These are phyloP conservation scores for Penicilliopsis zonata DNA, from an alignment of 495 filamentous ascomycete species.

Conservation along the genomic window DNA sequence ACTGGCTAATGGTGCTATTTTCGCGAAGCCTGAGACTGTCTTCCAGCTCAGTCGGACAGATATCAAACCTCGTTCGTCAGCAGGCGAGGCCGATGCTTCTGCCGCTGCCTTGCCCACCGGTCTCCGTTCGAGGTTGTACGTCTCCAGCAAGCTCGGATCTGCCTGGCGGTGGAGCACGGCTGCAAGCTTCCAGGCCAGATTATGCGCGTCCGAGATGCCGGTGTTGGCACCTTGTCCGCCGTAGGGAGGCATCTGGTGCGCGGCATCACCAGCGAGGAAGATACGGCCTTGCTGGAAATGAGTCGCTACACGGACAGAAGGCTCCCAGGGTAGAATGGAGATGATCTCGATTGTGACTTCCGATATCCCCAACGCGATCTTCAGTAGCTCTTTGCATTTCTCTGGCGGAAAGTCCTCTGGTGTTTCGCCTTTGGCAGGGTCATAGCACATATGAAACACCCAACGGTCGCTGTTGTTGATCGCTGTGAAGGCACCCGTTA, in stretches of 20 bases:
- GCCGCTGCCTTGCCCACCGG: too few species aligned
- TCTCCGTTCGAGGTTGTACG: conserved; percentile 19
- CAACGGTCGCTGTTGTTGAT: conserved; percentile 20
- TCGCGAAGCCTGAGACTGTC: too few species aligned
- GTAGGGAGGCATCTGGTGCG: conserved; percentile 4
- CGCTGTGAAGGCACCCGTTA: too few species aligned
- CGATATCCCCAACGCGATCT: conserved; percentile 4
- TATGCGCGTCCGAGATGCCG: conserved; percentile 16
- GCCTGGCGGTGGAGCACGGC: conserved; percentile 10
- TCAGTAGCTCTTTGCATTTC: conserved; percentile 7
- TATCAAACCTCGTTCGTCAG: too few species aligned
- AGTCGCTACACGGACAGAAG: conserved; percentile 18
- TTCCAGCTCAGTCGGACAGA: too few species aligned
- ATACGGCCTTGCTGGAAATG: conserved; percentile 16
- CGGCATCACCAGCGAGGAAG: conserved; percentile 25
- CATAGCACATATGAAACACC: conserved; percentile 18
- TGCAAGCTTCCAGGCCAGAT: conserved; percentile 21
- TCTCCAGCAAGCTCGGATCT: conserved; percentile 6
- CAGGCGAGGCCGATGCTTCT: too few species aligned
- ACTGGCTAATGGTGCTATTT: too few species aligned
- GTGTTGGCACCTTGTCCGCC: conserved; percentile 23
- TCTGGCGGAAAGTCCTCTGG: conserved; percentile 14
- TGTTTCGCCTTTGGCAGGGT: conserved; percentile 13
- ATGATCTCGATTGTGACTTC: conserved; percentile 20
- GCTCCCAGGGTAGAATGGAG: conserved; percentile 7